Evolutionary conservation across 1,284 basidiomycete species (phyloP), one percentile per base, ranked within the genome.

Genomic region (Irpex sp.): DNA sequence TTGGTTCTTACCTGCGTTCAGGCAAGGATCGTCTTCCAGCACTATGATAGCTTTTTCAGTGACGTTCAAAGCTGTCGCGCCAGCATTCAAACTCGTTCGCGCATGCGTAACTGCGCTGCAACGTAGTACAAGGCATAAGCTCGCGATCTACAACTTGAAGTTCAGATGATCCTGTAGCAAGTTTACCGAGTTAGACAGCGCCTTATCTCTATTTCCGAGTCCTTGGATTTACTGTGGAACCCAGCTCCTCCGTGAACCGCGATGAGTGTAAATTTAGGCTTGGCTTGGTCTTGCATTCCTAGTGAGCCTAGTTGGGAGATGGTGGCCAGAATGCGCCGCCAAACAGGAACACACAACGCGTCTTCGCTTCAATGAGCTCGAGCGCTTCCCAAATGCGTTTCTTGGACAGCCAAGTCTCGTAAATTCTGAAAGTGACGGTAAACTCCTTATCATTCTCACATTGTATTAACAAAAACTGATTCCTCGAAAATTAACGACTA

Each of bases 221-320:
- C 21, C 31, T 75, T 74, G 3, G 72, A 66, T 54, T 68, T 72
- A 8, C 78, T 73, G 68, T 89, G 87, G 19, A 76, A 73, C 2
- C 89, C 89, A 47, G 89, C 89, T 57, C 89, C 89, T 38, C 87
- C 88, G 68, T 91, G 89, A 2, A 89, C 87, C 2, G 82, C 84
- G 60, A 89, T 65, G 26, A 73, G 64, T 60, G 47, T 62, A 44
- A 57, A 66, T 3, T 31, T 13, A 36, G 40, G 40, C 9, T 56
- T 19, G 54, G 19, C 44, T 57, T 62, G 21, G 11, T 47, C 17
- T 34, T 47, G 47, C 17, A 52, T 64, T 37, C 37, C 26, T 37
- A 44, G 34, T 21, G 8, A 9, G 31, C 13, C 31, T 31, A 13
- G 54, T 7, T 15, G 54, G 13, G 34, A 9, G 54, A 21, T 56